Evolutionary conservation across 192 early-diverging fungal species (phyloP).

Genomic region (Entomortierella chlamydospora): DNA sequence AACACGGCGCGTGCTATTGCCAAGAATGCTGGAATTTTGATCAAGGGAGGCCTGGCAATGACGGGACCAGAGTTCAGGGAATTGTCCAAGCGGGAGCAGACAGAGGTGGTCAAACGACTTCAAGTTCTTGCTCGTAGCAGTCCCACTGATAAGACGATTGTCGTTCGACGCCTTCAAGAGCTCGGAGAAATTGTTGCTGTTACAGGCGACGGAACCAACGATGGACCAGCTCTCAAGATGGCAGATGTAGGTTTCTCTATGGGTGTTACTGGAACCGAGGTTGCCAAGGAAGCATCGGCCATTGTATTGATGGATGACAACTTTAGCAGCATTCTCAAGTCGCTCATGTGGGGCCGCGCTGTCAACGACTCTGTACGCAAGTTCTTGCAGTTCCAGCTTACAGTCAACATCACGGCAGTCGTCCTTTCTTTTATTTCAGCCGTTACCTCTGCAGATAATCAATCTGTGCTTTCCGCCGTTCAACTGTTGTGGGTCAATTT

Average conservation of each 20-base stretch:
- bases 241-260: constrained; percentile 94
- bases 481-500: constrained; percentile 96
- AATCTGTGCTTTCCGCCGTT: constrained; percentile 85
- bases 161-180: constrained; percentile 80
- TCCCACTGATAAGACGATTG: constrained; percentile 88
- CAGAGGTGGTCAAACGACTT: constrained; percentile 72
- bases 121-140: constrained; percentile 90
- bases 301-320: constrained; percentile 92
- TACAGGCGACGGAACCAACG: constrained; percentile 88
- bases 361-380: constrained; percentile 86
- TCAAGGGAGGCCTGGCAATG: constrained; percentile 77
- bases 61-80: constrained; percentile 83
- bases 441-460: constrained; percentile 69
- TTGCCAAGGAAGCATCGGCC: constrained; percentile 83
- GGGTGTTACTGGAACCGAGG: constrained; percentile 90
- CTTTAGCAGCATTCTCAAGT: constrained; percentile 84
- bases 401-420: constrained; percentile 84
- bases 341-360: constrained; percentile 82
- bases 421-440: constrained; percentile 75
- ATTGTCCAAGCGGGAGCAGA: constrained; percentile 71
- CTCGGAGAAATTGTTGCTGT: constrained; percentile 76
- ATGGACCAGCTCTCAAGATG: constrained; percentile 85
- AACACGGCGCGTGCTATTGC: constrained; percentile 93
- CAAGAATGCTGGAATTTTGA: constrained; percentile 84
- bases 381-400: constrained; percentile 87